phyloP scores from a whole-genome alignment of 176 grass and related monocot genomes.

The Aegilops sharonensis region DNA sequence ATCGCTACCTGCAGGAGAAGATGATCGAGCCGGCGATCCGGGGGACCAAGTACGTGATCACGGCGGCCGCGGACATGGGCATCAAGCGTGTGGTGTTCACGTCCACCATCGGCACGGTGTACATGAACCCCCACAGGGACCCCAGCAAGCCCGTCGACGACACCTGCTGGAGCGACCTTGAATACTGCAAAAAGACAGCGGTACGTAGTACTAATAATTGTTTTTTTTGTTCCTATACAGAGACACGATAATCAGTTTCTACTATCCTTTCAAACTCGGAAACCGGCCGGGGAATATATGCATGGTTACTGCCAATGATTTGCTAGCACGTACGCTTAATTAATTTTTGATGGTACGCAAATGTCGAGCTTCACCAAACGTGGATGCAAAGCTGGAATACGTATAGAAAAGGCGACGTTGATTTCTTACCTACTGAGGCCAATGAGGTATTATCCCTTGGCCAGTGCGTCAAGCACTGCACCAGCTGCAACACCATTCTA shows the following conservation, averaged over 20 bases:
- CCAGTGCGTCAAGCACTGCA: background rate
- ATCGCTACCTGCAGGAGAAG: constrained; percentile 40
- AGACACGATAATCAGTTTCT: background rate
- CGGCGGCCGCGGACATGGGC: constrained; percentile 42
- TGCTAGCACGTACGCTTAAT: background rate
- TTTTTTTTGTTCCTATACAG: background rate
- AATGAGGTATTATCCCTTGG: background rate
- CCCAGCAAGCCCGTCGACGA: constrained; percentile 51
- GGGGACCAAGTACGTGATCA: constrained; percentile 61
- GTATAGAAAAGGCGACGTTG: constrained; percentile 21
- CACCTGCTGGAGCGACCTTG: constrained; percentile 84
- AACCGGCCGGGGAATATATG: too few species aligned
- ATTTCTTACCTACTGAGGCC: background rate
- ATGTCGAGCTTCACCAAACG: constrained; percentile 33
- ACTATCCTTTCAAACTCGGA: background rate
- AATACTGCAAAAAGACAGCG: constrained; percentile 81
- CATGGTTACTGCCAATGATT: background rate
- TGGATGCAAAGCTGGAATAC: background rate
- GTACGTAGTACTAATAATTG: background rate
- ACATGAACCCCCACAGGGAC: constrained; percentile 71
- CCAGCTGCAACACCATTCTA: background rate
- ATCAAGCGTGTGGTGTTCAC: constrained; percentile 75
- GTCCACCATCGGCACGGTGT: constrained; percentile 74
- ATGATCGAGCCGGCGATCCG: constrained; percentile 78
- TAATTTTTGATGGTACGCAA: background rate